Percentiles rank a stretch among this genome's conserved stretches.
Conservation (phyloP, 2,329 filamentous ascomycete species). For the Fusarium pseudoanthophilum region DNA sequence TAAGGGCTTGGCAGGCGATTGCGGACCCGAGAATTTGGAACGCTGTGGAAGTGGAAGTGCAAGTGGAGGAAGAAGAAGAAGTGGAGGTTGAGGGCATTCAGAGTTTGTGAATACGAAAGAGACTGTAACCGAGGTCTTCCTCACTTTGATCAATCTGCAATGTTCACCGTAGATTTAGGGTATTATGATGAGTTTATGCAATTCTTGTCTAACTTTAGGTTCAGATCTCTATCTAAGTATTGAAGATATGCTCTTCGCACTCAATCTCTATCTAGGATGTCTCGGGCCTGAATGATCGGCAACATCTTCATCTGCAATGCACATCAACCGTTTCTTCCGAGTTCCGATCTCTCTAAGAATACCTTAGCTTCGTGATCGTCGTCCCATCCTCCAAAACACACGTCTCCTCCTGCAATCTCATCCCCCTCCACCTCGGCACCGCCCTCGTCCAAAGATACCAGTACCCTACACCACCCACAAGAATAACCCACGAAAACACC, state of each 20-base stretch:
- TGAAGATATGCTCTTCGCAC: neutral
- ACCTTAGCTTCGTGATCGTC: slow-evolving; percentile 67
- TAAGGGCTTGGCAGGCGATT: slow-evolving; percentile 2
- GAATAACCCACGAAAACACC: slow-evolving; percentile 63
- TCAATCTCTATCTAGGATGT: neutral
- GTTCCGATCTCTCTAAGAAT: neutral
- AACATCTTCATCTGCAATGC: neutral
- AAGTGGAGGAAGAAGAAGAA: neutral
- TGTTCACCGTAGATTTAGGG: fast-evolving
- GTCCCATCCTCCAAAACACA: slow-evolving; percentile 74
- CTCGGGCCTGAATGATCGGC: neutral
- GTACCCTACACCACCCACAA: slow-evolving; percentile 66
- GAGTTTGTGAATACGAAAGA: neutral
- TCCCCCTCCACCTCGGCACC: slow-evolving; percentile 68
- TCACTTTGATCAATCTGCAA: too few relatives aligned
- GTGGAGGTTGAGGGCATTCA: neutral
- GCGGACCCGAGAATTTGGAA: neutral
- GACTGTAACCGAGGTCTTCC: neutral
- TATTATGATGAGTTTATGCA: too few relatives aligned
- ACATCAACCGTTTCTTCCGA: neutral
- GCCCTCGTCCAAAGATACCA: slow-evolving; percentile 74
- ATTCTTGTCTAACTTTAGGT: fast-evolving
- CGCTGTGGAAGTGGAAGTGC: neutral
- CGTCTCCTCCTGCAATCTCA: slow-evolving; percentile 70
- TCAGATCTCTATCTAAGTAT: neutral